phyloP scores from a whole-genome alignment of 495 filamentous ascomycete species.

The Tuber melanosporum region DNA sequence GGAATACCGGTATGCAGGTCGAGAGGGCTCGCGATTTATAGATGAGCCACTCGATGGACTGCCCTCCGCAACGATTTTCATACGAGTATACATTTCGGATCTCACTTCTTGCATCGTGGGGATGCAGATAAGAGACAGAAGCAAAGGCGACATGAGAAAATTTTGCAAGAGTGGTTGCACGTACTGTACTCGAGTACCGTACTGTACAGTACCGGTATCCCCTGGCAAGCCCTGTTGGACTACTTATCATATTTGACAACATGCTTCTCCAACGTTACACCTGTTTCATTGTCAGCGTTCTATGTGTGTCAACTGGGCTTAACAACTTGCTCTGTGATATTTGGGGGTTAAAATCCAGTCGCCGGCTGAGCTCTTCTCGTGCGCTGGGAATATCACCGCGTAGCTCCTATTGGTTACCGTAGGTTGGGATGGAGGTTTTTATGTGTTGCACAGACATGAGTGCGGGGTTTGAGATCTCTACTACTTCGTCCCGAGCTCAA shows the following conservation, averaged over 20 bases:
- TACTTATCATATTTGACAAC: background rate
- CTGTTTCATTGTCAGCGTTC: background rate
- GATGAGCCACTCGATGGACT: background rate
- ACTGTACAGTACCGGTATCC: background rate
- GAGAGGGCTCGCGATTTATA: background rate
- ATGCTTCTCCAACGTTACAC: background rate
- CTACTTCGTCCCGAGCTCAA: background rate
- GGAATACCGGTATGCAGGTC: background rate
- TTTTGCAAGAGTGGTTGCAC: background rate
- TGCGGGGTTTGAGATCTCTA: slow-evolving; percentile 1
- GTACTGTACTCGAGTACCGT: background rate
- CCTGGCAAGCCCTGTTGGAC: background rate
- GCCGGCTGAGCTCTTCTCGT: background rate
- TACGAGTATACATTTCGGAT: background rate
- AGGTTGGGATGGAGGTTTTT: background rate
- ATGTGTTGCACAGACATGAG: background rate
- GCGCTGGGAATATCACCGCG: background rate
- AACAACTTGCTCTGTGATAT: background rate
- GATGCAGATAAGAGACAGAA: background rate
- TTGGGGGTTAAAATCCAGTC: background rate
- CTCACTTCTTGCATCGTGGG: background rate
- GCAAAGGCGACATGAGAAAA: background rate
- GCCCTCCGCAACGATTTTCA: background rate
- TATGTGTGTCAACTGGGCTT: background rate
- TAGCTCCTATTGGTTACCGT: background rate